Evolutionary conservation across 169 alveolate genomes (phyloP).

Genomic region (Cryptosporidium sp.): DNA sequence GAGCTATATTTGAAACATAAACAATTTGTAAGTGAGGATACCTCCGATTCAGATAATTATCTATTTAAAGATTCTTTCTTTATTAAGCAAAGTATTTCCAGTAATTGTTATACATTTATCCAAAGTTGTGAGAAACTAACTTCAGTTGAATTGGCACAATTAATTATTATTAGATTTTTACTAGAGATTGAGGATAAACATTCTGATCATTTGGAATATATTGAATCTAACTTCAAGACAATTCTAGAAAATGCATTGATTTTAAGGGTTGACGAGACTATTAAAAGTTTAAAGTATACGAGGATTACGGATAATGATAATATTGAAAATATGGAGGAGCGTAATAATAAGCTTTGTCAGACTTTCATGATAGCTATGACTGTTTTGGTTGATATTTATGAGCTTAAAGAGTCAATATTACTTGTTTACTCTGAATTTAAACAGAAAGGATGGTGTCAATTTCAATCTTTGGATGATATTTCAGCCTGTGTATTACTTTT

Average conservation of each 20-base stretch:
- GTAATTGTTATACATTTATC: conserved; percentile 28
- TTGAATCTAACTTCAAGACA: background rate
- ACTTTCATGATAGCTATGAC: background rate
- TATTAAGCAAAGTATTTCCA: conserved; percentile 14
- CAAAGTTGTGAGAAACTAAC: conserved; percentile 28
- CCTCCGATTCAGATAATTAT: background rate
- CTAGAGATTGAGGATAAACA: conserved; percentile 13
- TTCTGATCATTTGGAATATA: background rate
- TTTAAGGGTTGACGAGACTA: conserved; percentile 11
- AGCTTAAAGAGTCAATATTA: conserved; percentile 24
- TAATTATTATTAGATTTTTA: conserved; percentile 22
- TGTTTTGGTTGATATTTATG: conserved; percentile 9
- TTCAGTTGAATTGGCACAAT: conserved; percentile 30
- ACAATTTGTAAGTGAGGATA: background rate
- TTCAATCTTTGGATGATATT: background rate
- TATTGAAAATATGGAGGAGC: background rate
- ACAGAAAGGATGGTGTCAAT: conserved; percentile 15
- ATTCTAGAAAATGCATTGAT: conserved; percentile 12
- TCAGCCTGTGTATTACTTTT: background rate
- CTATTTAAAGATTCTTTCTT: background rate
- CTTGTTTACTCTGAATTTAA: conserved; percentile 1
- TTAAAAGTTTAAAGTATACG: background rate
- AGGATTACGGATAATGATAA: background rate
- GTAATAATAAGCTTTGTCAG: background rate
- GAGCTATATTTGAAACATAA: conserved; percentile 8